A percentile compares a stretch with the other conserved stretches of the same genome.
Conservation (phyloP, 768 basidiomycete genomes). For the Stropharia rugosoannulata region DNA sequence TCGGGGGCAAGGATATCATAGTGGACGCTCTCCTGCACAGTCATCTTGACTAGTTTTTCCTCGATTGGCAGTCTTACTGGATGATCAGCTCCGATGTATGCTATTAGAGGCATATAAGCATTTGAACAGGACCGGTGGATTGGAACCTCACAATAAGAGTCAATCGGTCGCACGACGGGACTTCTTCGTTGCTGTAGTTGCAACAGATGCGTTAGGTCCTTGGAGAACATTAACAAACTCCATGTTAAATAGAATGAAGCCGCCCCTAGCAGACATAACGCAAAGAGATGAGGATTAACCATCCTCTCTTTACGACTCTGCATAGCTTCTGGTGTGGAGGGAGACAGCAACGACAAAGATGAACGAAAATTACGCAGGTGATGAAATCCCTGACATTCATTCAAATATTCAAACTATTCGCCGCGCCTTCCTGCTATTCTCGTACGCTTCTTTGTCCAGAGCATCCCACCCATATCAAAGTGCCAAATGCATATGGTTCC, state of each 20-base stretch:
- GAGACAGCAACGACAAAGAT: not conserved
- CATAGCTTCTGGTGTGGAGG: slow-evolving; percentile 2
- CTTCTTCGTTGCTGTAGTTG: slow-evolving; percentile 15
- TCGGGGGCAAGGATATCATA: slow-evolving; percentile 25
- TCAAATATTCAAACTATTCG: not conserved
- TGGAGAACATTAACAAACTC: slow-evolving; percentile 19
- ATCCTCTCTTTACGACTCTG: slow-evolving; percentile 4
- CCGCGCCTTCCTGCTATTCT: too few species aligned
- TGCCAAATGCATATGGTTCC: too few species aligned
- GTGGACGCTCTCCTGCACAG: slow-evolving; percentile 27
- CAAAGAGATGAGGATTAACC: slow-evolving; percentile 19
- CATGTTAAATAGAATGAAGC: slow-evolving; percentile 27
- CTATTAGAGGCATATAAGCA: slow-evolving; percentile 10
- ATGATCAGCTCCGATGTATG: slow-evolving; percentile 25
- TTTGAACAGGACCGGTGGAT: not conserved
- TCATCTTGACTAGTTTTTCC: slow-evolving; percentile 25
- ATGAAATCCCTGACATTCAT: not conserved
- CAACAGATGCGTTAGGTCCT: slow-evolving; percentile 20
- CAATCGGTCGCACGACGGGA: slow-evolving; percentile 14
- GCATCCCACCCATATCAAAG: too few species aligned
- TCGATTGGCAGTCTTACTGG: slow-evolving; percentile 25
- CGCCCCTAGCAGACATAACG: slow-evolving; percentile 12
- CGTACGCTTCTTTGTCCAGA: too few species aligned
- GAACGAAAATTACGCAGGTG: not conserved
- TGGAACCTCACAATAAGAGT: slow-evolving; percentile 21